phyloP scores from a whole-genome alignment of 2,329 filamentous ascomycete species.

The Whalleya microplaca region DNA sequence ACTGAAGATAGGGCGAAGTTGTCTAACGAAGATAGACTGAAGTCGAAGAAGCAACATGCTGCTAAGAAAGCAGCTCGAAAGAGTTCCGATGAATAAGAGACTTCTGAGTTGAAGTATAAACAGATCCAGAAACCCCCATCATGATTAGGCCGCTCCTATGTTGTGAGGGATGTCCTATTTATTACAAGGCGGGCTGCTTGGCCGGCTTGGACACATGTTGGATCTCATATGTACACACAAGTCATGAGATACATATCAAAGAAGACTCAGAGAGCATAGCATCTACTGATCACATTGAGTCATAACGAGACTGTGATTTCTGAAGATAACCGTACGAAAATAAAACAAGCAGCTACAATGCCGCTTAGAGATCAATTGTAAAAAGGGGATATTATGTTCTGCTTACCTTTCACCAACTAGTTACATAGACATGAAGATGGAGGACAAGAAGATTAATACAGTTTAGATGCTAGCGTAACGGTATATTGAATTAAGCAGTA shows the following conservation, averaged over 20 bases:
- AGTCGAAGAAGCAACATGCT: conserved; percentile 52
- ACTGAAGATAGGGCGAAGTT: conserved; percentile 46
- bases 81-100: conserved; percentile 22
- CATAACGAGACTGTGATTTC: neutral
- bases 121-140: neutral
- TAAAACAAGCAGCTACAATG: no score
- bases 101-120: neutral
- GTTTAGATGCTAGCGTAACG: neutral
- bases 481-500: neutral
- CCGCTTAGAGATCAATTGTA: no score
- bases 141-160: no score
- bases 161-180: no score
- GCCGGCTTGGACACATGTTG: neutral
- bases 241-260: neutral
- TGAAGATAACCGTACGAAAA: no score
- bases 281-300: neutral
- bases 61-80: conserved; percentile 54
- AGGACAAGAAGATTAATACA: no score
- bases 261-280: neutral
- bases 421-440: no score
- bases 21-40: conserved; percentile 50
- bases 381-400: no score
- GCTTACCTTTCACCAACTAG: no score
- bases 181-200: neutral
- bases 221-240: neutral